phyloP scores from a whole-genome alignment of 495 filamentous ascomycete genomes.

The Recurvomyces mirabilis region DNA sequence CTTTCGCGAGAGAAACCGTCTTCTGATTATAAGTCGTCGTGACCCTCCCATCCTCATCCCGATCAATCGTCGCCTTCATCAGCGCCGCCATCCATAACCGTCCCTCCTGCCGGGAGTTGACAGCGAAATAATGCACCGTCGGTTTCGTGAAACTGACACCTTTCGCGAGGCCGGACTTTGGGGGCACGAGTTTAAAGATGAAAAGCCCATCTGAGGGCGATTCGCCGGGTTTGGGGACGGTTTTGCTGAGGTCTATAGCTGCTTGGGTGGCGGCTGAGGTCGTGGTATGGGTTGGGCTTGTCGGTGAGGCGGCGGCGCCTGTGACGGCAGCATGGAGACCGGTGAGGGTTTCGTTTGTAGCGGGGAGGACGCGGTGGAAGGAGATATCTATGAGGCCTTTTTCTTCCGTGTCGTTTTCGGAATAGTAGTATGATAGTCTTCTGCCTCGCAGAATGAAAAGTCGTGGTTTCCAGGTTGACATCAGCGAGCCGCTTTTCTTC shows the following conservation, averaged over 20 bases:
- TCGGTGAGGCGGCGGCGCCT: slow-evolving; percentile 61
- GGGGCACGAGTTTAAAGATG: slow-evolving; percentile 96
- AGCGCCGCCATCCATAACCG: slow-evolving; percentile 96
- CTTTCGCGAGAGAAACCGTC: slow-evolving; percentile 80
- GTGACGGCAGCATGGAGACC: slow-evolving; percentile 86
- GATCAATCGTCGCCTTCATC: slow-evolving; percentile 98
- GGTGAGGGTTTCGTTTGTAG: slow-evolving; percentile 84
- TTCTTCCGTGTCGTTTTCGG: slow-evolving; percentile 81
- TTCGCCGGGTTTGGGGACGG: slow-evolving; percentile 18
- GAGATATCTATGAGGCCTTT: slow-evolving; percentile 96
- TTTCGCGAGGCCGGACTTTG: slow-evolving; percentile 72
- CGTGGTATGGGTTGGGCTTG: slow-evolving; percentile 57
- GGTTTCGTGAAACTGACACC: slow-evolving; percentile 96
- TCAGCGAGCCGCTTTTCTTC: slow-evolving; percentile 88
- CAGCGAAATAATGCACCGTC: slow-evolving; percentile 93
- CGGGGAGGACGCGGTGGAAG: slow-evolving; percentile 85
- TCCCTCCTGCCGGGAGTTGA: slow-evolving; percentile 76
- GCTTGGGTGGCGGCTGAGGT: slow-evolving; percentile 41
- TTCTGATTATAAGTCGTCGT: slow-evolving; percentile 90
- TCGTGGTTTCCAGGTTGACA: slow-evolving; percentile 93
- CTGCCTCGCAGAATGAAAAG: slow-evolving; percentile 87
- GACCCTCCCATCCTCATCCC: slow-evolving; percentile 65
- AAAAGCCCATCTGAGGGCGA: slow-evolving; percentile 47
- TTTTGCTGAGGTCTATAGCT: slow-evolving; percentile 27
- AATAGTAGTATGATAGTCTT: slow-evolving; percentile 92